Evolutionary conservation across 371 early-diverging fungal species (phyloP).

Genomic region (Mycotypha africana): DNA sequence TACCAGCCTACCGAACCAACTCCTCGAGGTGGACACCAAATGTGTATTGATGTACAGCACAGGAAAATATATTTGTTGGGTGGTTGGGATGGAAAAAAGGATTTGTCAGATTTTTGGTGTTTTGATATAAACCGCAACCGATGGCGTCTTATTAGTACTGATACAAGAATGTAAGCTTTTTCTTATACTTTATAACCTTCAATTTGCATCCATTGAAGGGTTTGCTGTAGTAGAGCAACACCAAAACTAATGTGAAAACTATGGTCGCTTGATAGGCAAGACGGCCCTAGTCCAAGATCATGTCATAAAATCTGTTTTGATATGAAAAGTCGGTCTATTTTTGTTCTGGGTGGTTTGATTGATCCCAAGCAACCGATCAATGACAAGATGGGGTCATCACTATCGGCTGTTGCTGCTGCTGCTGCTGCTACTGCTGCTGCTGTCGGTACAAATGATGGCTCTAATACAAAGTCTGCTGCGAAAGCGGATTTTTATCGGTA

Average conservation of each 20-base stretch:
- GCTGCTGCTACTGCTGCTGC: too few relatives aligned
- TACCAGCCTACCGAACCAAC: conserved; percentile 44
- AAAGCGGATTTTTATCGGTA: conserved; percentile 90
- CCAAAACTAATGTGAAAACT: background rate
- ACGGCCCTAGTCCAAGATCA: conserved; percentile 87
- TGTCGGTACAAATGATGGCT: too few relatives aligned
- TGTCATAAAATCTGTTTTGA: conserved; percentile 94
- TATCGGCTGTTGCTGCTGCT: too few relatives aligned
- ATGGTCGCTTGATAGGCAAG: conserved; percentile 16
- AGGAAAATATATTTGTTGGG: conserved; percentile 88
- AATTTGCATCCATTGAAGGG: too few relatives aligned
- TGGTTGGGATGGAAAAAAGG: conserved; percentile 91
- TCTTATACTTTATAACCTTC: too few relatives aligned
- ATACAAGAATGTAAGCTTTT: conserved; percentile 70
- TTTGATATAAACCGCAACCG: conserved; percentile 50
- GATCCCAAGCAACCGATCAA: conserved; percentile 62
- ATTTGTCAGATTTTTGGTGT: conserved; percentile 91
- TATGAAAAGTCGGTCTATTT: conserved; percentile 64
- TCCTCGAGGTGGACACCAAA: conserved; percentile 94
- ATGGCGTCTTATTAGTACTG: conserved; percentile 74
- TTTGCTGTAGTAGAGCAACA: too few relatives aligned
- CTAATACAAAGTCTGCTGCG: too few relatives aligned
- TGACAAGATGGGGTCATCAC: too few relatives aligned
- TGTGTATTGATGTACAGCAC: conserved; percentile 80
- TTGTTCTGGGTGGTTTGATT: conserved; percentile 84